Evolutionary conservation across 371 early-diverging fungal species (phyloP), one percentile per base, ranked within the genome.

Genomic region (Apophysomyces ossiformis): DNA sequence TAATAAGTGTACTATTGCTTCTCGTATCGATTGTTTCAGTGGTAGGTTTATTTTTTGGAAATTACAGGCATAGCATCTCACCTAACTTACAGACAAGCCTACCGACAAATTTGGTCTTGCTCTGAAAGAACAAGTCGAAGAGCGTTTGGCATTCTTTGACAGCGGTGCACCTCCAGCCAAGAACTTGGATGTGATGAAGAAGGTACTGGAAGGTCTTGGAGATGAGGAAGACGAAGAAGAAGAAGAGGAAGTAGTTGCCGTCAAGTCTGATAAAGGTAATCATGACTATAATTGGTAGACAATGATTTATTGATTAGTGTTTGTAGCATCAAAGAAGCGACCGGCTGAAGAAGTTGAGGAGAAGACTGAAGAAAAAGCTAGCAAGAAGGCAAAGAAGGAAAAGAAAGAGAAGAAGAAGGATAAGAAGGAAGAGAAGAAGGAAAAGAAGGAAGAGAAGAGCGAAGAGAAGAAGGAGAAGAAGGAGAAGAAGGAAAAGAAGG

Each of bases 1-100:
- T 75, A 97, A 97, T 90, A 99, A 99, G 85, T 94, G 94, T 79
- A 90, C 97, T 26, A 95, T 99, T 74, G 99, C 99, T 16, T 93
- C 96, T 47, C 90, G 98, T 69, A 97, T 99, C 64, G 99, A 99
- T 81, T 98, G 96, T 81, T 99, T 96, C 91, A 77, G 90, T 47
- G 85, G 72, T 71, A 62, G 44, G 21, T 7, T 13, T 21, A 41
- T 65, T 67, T 46, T 6, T 36, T 47, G 7, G 11, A 60, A 37
- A 21, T 56, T 7, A 8, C 18, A 21, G 21, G 5, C 21, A 11
- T 18, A 35, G 21, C 18, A 44, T 45, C 58, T 38, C 6, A 60
- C 18, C 32, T 16, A 4, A 21, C 15, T 35, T 35, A 16, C 50
- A 69, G 70, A 97, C 35, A 80, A 78, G 46, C 95, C 96, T 26